Conservation (phyloP, 768 basidiomycete genomes). For the Lactarius pseudohatsudake region DNA sequence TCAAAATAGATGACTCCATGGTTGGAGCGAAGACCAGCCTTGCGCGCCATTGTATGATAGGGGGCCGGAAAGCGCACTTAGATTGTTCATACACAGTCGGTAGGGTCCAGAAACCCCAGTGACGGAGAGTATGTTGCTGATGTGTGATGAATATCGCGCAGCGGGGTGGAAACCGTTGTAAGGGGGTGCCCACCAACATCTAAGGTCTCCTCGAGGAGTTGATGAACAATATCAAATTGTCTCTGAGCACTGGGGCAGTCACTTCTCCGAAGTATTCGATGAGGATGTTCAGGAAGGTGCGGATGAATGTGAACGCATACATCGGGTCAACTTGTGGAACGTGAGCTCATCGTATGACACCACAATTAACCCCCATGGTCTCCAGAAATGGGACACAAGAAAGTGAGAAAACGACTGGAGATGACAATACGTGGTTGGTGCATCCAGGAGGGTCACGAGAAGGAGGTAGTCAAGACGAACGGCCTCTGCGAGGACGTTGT, state of each 20-base stretch:
- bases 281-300: slow-evolving; percentile 81
- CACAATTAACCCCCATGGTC: no score
- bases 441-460: no score
- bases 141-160: slow-evolving; percentile 91
- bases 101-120: slow-evolving; percentile 47
- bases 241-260: slow-evolving; percentile 73
- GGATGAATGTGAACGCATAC: slow-evolving; percentile 84
- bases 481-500: no score
- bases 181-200: slow-evolving; percentile 66
- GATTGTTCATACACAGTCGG: slow-evolving; percentile 31
- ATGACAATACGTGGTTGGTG: no score
- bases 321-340: slow-evolving; percentile 72
- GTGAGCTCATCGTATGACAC: slow-evolving; percentile 5
- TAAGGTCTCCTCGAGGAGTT: slow-evolving; percentile 95
- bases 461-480: no score
- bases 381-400: no score
- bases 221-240: slow-evolving; percentile 96
- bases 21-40: slow-evolving; percentile 75
- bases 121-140: slow-evolving; percentile 50
- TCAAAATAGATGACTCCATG: slow-evolving; percentile 95
- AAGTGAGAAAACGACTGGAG: background rate
- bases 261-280: slow-evolving; percentile 87
- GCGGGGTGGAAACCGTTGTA: slow-evolving; percentile 87
- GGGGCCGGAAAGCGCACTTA: slow-evolving; percentile 73
- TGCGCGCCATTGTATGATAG: slow-evolving; percentile 89